These are phyloP conservation scores for Microdochium nivale DNA, from an alignment of 2,329 filamentous ascomycete genomes.

Conservation along the genomic window DNA sequence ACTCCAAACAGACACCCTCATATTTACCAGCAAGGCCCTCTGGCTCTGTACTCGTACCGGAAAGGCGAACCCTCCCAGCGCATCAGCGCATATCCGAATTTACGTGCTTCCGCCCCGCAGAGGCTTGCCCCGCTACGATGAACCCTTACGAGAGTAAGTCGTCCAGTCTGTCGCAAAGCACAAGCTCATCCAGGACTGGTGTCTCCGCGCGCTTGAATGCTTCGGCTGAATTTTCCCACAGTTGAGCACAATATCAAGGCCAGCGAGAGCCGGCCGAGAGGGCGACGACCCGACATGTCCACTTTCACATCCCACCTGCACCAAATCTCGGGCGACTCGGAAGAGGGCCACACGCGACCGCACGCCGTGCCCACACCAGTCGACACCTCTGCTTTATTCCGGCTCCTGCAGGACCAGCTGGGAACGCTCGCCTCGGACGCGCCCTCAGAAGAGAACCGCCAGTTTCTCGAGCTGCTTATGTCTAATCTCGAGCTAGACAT, in stretches of 20 bases:
- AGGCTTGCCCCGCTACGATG: conserved; percentile 4
- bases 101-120: neutral
- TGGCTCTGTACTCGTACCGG: too few relatives aligned
- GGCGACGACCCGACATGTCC: conserved; percentile 53
- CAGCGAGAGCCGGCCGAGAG: conserved; percentile 25
- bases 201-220: neutral
- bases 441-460: conserved; percentile 37
- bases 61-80: too few relatives aligned
- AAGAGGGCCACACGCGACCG: conserved; percentile 22
- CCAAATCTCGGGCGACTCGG: conserved; percentile 32
- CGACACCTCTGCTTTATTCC: conserved; percentile 48
- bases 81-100: too few relatives aligned
- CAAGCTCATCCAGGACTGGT: neutral
- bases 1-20: too few relatives aligned
- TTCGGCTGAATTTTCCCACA: conserved; percentile 16
- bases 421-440: conserved; percentile 38
- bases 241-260: conserved; percentile 57
- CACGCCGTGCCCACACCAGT: conserved; percentile 51
- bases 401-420: conserved; percentile 51
- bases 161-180: neutral
- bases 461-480: conserved; percentile 42
- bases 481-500: conserved; percentile 39
- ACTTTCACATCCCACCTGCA: conserved; percentile 51
- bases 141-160: conserved; percentile 23
- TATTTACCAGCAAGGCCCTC: too few relatives aligned